These are phyloP conservation scores for Colletotrichum coccodes DNA, from an alignment of 2,329 filamentous ascomycete species.

Conservation along the genomic window DNA sequence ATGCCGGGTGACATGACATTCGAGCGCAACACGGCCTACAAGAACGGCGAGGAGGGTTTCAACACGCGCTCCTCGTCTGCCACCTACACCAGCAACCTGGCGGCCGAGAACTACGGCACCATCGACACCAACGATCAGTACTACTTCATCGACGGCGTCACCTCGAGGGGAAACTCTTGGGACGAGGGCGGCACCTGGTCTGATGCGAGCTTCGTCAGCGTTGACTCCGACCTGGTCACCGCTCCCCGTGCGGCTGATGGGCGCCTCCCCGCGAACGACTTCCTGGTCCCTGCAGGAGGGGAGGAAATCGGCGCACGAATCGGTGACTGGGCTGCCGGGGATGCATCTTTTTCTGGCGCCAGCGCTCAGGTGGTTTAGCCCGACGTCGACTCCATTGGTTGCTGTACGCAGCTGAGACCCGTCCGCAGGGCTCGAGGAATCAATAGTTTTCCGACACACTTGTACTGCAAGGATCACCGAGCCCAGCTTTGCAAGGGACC, in stretches of 20 bases:
- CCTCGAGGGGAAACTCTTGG: constrained; percentile 10
- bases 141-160: neutral
- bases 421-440: neutral
- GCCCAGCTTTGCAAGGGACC: neutral
- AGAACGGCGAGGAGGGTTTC: constrained; percentile 53
- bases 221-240: neutral
- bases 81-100: constrained; percentile 17
- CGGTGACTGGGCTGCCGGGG: neutral
- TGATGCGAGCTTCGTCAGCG: neutral
- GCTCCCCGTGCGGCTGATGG: neutral
- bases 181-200: constrained; percentile 5
- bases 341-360: neutral
- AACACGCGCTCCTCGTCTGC: constrained; percentile 41
- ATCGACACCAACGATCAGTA: constrained; percentile 4
- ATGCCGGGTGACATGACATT: constrained; percentile 51
- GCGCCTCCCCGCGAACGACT: neutral
- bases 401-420: neutral
- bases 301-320: neutral
- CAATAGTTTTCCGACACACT: neutral
- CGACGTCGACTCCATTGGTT: neutral
- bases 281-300: neutral
- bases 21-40: constrained; percentile 55
- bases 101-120: constrained; percentile 12
- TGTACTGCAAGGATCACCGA: neutral
- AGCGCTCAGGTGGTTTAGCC: neutral